Base-by-base conservation (phyloP, 2,329 filamentous ascomycete species). In the Fusarium transvaalense region DNA sequence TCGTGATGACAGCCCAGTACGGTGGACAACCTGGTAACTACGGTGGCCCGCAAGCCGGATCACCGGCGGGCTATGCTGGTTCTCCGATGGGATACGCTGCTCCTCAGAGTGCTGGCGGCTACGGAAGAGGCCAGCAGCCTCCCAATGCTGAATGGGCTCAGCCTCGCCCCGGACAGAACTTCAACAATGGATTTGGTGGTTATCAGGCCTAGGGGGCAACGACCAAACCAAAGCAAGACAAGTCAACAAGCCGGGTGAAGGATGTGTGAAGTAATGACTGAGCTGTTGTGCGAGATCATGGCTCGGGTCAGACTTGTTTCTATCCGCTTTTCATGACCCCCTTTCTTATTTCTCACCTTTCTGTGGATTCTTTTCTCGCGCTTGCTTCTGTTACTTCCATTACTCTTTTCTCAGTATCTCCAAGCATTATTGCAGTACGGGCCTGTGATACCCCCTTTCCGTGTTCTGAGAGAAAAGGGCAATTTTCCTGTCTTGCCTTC, bases 31-130 rank as follows among this genome's bases (percentile, higher is more conserved):
- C 90, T 76, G 88, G 86, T 72, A 88, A 86, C 77, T 94, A 90
- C 75, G 86, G 85, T 61, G 87, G 85, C 41, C 86, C 87, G 19
- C 86, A 88, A 67, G 83, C 85, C 29, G 87, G 88, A 76, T 89
- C 88, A 58, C 87, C 88, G 31, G 86, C 84, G 37, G 86, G 84
- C 43, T 90, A 89, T 78, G 87, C 85, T 72, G 88, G 86, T 71
- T 89, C 90, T 76, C 88, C 88, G 61, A 91, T 92, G 86, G 86
- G 86, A 68, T 92, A 92, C 81, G 91, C 86, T 75, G 89, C 84
- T 68, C 91, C 87, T 73, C 86, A 90, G 71, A 96, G 91, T 77
- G 91, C 92, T 73, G 93, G 92, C 74, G 93, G 93, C 65, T 97
- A 94, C 76, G 93, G 92, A 67, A 92, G 93, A 77, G 93, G 92